Evolutionary conservation across 179 eudicot species (phyloP).

Genomic region (Sideroxylon spinosum): DNA sequence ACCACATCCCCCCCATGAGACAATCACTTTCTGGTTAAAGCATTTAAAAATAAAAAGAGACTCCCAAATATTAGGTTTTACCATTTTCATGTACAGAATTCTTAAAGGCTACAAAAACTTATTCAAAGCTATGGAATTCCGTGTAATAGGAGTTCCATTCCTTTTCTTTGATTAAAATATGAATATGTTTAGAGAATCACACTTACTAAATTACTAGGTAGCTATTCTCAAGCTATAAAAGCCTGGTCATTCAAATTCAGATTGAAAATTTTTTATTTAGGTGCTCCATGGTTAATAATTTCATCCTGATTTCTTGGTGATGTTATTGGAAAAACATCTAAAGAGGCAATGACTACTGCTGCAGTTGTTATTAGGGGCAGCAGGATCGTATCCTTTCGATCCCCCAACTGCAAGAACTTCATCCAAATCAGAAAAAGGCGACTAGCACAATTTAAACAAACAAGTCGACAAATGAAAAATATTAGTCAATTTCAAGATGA

Average conservation of each 20-base stretch:
- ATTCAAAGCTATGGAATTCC: not conserved
- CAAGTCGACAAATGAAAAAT: conserved; percentile 1
- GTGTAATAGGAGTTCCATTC: not conserved
- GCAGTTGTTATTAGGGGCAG: not conserved
- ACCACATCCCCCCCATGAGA: not conserved
- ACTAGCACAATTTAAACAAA: not conserved
- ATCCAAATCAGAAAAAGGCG: not conserved
- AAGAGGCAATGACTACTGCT: not conserved
- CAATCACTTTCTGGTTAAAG: not conserved
- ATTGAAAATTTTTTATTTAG: not conserved
- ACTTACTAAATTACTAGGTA: not conserved
- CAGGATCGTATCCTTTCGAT: not conserved
- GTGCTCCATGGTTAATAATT: not conserved
- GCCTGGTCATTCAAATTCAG: not conserved
- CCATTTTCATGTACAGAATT: not conserved
- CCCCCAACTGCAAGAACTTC: not conserved
- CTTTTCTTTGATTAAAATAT: not conserved
- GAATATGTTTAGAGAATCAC: not conserved
- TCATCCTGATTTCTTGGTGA: not conserved
- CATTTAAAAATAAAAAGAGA: not conserved
- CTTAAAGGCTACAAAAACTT: not conserved
- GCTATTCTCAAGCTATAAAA: not conserved
- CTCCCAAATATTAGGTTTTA: not conserved
- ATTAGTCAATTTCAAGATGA: too few relatives aligned
- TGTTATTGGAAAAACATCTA: not conserved